Conservation (phyloP, 148 eudicot species). For the Selenicereus undatus region DNA sequence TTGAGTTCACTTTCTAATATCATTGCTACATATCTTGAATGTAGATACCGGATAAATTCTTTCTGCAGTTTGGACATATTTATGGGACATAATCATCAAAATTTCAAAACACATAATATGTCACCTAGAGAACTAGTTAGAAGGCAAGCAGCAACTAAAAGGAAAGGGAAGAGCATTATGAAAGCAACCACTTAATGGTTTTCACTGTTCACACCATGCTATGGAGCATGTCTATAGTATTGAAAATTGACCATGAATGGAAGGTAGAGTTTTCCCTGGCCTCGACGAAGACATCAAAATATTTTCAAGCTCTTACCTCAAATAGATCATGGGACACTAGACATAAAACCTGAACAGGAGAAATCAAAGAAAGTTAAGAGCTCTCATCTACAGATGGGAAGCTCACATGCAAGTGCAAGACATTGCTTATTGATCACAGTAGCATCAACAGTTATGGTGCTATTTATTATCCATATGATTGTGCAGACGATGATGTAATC, state of each 20-base stretch:
- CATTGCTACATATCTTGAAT: no score
- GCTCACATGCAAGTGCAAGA: not conserved
- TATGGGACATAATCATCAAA: not conserved
- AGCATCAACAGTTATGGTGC: no score
- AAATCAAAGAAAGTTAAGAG: no score
- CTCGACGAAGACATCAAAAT: not conserved
- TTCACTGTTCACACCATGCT: not conserved
- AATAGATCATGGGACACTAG: no score
- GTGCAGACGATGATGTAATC: no score
- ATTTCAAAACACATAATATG: not conserved
- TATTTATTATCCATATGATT: no score
- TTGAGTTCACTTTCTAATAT: no score
- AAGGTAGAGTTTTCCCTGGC: not conserved
- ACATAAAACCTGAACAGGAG: no score
- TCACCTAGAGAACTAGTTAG: not conserved
- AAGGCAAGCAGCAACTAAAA: conserved; percentile 1
- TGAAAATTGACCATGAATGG: not conserved
- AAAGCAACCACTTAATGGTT: not conserved
- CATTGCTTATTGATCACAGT: no score
- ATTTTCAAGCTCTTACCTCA: no score
- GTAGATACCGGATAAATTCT: no score
- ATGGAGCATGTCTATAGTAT: not conserved
- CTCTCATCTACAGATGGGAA: not conserved
- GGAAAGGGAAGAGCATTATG: not conserved
- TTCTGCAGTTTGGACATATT: not conserved